phyloP scores from a whole-genome alignment of 805 yeast species.

The Pichia cabralensis region DNA sequence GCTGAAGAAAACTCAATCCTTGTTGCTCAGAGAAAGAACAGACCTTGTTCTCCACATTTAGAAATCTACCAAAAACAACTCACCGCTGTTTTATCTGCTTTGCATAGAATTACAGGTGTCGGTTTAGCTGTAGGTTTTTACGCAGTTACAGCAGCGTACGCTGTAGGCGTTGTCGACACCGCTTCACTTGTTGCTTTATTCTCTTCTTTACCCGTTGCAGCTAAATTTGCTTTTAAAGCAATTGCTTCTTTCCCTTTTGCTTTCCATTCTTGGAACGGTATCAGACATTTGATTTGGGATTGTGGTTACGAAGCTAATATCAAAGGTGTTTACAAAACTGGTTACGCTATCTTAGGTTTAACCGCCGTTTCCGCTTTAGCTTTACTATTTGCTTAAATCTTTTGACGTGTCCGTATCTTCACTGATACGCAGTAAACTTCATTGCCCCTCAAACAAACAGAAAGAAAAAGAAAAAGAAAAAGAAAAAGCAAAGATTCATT shows the following conservation, averaged over 20 bases:
- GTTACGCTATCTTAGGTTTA: constrained; percentile 70
- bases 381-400: constrained; percentile 33
- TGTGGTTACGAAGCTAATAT: constrained; percentile 67
- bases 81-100: constrained; percentile 68
- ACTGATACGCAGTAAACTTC: no score
- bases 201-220: constrained; percentile 53
- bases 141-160: constrained; percentile 66
- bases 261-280: constrained; percentile 77
- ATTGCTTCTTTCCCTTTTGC: constrained; percentile 73
- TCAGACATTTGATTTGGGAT: constrained; percentile 95
- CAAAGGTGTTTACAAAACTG: constrained; percentile 88
- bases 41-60: constrained; percentile 90
- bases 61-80: constrained; percentile 86
- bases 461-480: no score
- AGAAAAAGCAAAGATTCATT: no score
- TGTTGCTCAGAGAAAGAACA: constrained; percentile 69
- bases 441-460: no score
- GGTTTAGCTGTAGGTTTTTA: constrained; percentile 72
- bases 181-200: constrained; percentile 42
- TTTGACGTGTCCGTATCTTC: no score
- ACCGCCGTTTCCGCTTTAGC: constrained; percentile 49
- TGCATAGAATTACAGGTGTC: constrained; percentile 86
- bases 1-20: constrained; percentile 61
- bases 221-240: constrained; percentile 58
- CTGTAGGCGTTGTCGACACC: constrained; percentile 54